A percentile compares a stretch with the other conserved stretches of the same genome.
These are phyloP conservation scores for Henningerozyma blattae DNA, from an alignment of 805 yeast species.

Conservation along the genomic window DNA sequence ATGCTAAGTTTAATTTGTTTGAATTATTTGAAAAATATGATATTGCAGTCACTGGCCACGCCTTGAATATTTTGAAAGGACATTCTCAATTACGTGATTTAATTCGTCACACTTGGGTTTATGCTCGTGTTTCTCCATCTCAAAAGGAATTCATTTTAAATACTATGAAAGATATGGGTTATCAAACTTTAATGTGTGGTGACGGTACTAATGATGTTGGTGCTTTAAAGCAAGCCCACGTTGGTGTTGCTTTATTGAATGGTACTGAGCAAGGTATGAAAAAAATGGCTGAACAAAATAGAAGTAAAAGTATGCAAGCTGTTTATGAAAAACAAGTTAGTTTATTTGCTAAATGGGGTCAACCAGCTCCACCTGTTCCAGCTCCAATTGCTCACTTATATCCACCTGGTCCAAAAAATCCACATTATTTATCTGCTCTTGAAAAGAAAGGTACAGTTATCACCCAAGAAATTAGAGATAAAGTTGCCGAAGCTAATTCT, in stretches of 20 bases:
- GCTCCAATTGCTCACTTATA: conserved; percentile 81
- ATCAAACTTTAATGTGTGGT: conserved; percentile 96
- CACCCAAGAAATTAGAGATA: conserved; percentile 56
- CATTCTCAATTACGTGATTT: conserved; percentile 62
- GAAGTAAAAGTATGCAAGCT: conserved; percentile 46
- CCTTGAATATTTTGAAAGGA: conserved; percentile 51
- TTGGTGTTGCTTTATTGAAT: conserved; percentile 94
- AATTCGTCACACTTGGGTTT: conserved; percentile 88
- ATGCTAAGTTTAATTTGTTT: conserved; percentile 21
- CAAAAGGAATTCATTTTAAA: conserved; percentile 89
- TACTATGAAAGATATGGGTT: conserved; percentile 76
- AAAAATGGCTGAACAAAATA: conserved; percentile 73
- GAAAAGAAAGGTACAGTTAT: conserved; percentile 74
- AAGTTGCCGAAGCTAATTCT: conserved; percentile 41
- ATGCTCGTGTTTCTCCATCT: conserved; percentile 92
- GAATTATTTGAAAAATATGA: conserved; percentile 60
- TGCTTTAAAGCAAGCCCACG: conserved; percentile 95
- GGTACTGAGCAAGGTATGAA: conserved; percentile 93
- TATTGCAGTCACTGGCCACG: conserved; percentile 88
- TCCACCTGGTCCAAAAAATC: conserved; percentile 92
- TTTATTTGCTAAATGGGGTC: conserved; percentile 69
- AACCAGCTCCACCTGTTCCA: conserved; percentile 78
- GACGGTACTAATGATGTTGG: conserved; percentile 99
- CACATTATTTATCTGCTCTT: conserved; percentile 74
- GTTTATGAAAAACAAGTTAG: conserved; percentile 79